phyloP scores from a whole-genome alignment of 2,329 filamentous ascomycete species.

The Alternaria conjuncta region DNA sequence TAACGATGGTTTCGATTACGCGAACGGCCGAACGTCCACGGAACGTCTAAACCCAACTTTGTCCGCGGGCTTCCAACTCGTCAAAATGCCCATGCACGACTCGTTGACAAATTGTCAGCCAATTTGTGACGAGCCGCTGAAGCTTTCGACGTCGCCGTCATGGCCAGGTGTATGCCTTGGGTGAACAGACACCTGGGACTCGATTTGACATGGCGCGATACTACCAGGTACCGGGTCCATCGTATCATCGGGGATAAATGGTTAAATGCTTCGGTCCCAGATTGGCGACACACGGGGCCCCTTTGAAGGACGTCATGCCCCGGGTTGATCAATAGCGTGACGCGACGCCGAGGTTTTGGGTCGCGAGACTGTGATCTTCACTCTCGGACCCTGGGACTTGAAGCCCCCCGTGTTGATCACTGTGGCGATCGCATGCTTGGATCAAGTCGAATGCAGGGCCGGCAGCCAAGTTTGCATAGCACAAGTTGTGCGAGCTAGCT shows the following conservation, averaged over 20 bases:
- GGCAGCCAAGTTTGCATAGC: neutral
- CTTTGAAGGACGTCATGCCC: constrained; percentile 6
- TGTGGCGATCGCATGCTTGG: neutral
- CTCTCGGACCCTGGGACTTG: neutral
- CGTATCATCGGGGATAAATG: neutral
- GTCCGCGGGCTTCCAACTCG: neutral
- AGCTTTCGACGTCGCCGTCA: neutral
- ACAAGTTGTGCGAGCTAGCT: neutral
- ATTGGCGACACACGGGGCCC: constrained; percentile 8
- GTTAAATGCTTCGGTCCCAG: constrained; percentile 8
- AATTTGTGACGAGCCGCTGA: neutral
- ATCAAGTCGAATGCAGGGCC: neutral
- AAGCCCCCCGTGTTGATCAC: neutral
- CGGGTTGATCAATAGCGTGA: constrained; percentile 3
- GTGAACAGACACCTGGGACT: neutral
- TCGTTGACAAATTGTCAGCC: neutral
- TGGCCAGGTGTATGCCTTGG: neutral
- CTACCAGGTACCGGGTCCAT: constrained; percentile 5
- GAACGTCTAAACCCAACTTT: neutral
- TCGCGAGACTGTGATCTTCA: neutral
- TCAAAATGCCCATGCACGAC: neutral
- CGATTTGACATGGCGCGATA: constrained; percentile 1
- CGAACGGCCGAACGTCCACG: neutral
- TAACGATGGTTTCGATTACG: neutral
- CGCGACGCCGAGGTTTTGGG: neutral